A percentile compares a stretch with the other conserved stretches of the same genome.
Evolutionary conservation across 192 early-diverging fungal species (phyloP).

Genomic region (Coemansia sp.): DNA sequence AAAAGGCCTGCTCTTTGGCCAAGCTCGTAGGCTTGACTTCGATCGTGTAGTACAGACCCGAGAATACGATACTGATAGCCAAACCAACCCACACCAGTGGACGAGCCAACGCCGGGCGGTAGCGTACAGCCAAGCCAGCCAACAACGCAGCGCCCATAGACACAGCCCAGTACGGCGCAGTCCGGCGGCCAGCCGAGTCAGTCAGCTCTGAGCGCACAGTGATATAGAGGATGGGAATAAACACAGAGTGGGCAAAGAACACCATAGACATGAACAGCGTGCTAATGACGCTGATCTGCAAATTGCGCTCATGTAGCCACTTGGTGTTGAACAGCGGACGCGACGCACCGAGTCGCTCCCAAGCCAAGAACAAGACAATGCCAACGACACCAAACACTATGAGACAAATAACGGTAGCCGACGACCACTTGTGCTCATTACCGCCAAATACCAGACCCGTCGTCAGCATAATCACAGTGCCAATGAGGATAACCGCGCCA

Average conservation of each 20-base stretch:
- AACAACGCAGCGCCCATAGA: conserved; percentile 34
- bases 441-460: conserved; percentile 49
- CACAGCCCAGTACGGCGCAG: conserved; percentile 50
- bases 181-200: conserved; percentile 31
- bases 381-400: conserved; percentile 46
- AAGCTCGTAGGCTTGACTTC: conserved; percentile 16
- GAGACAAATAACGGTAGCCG: conserved; percentile 49
- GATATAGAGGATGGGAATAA: conserved; percentile 51
- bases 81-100: conserved; percentile 41
- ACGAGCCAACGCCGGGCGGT: conserved; percentile 23
- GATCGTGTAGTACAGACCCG: conserved; percentile 50
- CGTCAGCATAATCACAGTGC: conserved; percentile 46
- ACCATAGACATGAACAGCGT: conserved; percentile 52
- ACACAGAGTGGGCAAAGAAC: conserved; percentile 34
- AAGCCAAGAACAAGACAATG: conserved; percentile 32
- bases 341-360: conserved; percentile 33
- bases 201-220: conserved; percentile 32
- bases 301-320: conserved; percentile 51
- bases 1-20: conserved; percentile 44
- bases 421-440: conserved; percentile 53
- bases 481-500: conserved; percentile 39
- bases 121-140: conserved; percentile 25
- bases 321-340: conserved; percentile 41
- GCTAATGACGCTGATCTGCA: conserved; percentile 49
- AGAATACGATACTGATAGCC: conserved; percentile 34